Evolutionary conservation across 805 yeast genomes (phyloP), one percentile per base, ranked within the genome.

Genomic region (Pichia scutulata): DNA sequence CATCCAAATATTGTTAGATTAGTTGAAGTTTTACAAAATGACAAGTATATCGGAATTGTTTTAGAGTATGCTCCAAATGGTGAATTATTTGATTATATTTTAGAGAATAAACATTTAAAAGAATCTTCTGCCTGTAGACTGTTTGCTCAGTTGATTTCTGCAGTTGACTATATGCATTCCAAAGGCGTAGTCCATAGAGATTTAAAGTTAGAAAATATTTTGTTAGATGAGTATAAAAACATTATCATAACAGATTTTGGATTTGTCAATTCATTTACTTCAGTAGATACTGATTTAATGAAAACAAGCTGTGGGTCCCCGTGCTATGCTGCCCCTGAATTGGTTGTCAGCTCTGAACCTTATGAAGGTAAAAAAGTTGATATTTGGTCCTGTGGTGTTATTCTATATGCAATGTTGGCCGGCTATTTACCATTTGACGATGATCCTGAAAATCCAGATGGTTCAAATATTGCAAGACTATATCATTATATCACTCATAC

Each of bases 361-460:
- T 93, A 93, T 64, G 89, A 86, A 57, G 97, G 96, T 22, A 78
- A 89, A 54, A 89, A 89, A 67, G 97, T 89, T 30, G 99, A 93
- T 68, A 85, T 90, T 41, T 93, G 99, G 99, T 88, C 97, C 0
- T 81, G 96, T 60, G 99, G 99, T 52, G 90, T 93, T 26, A 93
- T 93, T 48, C 70, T 93, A 41, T 93, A 89, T 63, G 97, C 98
- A 12, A 93, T 93, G 96, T 73, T 93, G 45, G 92, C 98, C 0
- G 99, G 99, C 2, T 93, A 93, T 67, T 74, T 93, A 53, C 99
- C 99, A 1, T 93, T 89, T 73, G 99, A 93, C 63, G 99, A 93
- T 67, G 99, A 93, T 66, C 93, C 96, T 21, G 84, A 86, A 49
- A 93, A 93, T 63, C 98, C 97, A 36, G 97, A 92, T 64, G 96